Base-by-base conservation (phyloP, 2,329 filamentous ascomycete species). In the Trichoderma atroviride region DNA sequence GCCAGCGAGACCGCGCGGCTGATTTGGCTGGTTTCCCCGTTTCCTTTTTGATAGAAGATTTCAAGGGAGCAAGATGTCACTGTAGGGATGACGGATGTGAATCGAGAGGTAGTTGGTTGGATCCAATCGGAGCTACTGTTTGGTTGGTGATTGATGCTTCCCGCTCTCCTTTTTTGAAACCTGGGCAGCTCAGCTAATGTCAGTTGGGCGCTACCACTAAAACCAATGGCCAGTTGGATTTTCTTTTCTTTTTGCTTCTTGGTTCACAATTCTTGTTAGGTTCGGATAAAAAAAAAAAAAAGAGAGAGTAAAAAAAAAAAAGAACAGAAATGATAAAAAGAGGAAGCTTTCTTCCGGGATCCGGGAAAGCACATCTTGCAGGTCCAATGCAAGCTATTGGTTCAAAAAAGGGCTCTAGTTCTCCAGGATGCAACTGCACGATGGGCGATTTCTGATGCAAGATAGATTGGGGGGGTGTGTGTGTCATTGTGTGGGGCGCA, bases 1-100 rank as follows among this genome's bases (percentile, higher is more conserved):
- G 52, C n/a, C 9, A 24, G 10, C n/a, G 47, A 50, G 47, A 50
- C 59, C 59, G 59, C 59, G 59, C 59, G 59, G 59, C 59, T 62
- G 59, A 31, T n/a, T n/a, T n/a, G n/a, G n/a, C n/a, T n/a, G 19
- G n/a, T 29, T 27, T 52, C 2, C 6, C 37, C 27, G 27, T 43
- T 3, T 6, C 19, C 13, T 35, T 35, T 22, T 50, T 16, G 47
- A 50, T 43, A 10, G 3, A 5, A 50, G 0, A 24, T 13, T 22
- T 50, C n/a, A 24, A 24, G 47, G 47, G 47, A 11, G 9, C 10
- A 5, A 13, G 19, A 24, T 24, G 14, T 50, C n/a, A n/a, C 40
- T 9, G 19, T 19, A 43, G 19, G 19, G 40, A 43, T 43, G 19
- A 3, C 37, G 7, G 37, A 19, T 19, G 6, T 43, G 37, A 43